Conservation (phyloP, 176 grass and related monocot genomes). For the Themeda triandra region DNA sequence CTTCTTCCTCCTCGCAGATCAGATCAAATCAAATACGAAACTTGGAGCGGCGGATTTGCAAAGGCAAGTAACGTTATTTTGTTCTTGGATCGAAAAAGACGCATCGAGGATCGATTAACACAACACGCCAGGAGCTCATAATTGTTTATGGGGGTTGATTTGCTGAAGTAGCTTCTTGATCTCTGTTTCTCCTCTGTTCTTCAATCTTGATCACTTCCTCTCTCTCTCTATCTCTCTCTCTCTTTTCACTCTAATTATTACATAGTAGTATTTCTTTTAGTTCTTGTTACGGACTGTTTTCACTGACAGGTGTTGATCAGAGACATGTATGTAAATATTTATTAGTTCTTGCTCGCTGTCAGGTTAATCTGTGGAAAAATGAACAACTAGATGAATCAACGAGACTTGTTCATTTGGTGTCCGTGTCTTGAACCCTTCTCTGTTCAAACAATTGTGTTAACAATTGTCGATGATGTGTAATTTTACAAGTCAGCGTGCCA, state of each 20-base stretch:
- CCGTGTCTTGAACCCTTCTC: background rate
- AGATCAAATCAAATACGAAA: background rate
- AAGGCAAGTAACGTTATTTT: slow-evolving; percentile 26
- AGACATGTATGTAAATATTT: slow-evolving; percentile 46
- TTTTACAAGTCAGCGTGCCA: background rate
- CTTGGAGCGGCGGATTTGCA: slow-evolving; percentile 31
- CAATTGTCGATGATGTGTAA: background rate
- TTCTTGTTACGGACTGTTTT: background rate
- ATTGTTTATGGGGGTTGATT: background rate
- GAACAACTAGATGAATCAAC: slow-evolving; percentile 10
- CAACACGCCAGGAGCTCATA: background rate
- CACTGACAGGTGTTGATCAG: slow-evolving; percentile 36
- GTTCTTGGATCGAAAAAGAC: slow-evolving; percentile 23
- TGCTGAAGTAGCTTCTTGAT: slow-evolving; percentile 27
- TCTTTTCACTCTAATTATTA: background rate
- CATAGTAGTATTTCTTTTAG: background rate
- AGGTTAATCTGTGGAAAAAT: slow-evolving; percentile 10
- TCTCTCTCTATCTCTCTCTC: background rate
- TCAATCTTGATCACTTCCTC: background rate
- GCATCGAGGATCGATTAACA: background rate
- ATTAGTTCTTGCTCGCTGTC: slow-evolving; percentile 36
- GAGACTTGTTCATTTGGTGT: background rate
- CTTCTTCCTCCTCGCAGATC: no score
- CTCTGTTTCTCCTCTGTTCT: slow-evolving; percentile 37
- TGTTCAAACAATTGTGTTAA: background rate